phyloP scores from a whole-genome alignment of 495 filamentous ascomycete species.

The Glarea lozoyensis region DNA sequence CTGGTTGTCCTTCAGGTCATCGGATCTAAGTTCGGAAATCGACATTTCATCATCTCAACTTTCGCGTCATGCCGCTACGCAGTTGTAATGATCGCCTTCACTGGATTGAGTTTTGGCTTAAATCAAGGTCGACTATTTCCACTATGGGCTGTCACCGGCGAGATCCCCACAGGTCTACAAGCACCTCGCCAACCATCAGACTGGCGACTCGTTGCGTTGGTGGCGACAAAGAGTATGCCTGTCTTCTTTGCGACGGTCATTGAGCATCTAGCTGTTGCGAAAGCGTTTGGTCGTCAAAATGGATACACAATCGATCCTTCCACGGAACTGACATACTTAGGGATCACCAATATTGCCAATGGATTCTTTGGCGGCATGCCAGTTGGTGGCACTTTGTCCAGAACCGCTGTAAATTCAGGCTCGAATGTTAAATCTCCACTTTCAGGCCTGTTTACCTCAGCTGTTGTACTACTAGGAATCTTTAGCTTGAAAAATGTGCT shows the following conservation, averaged over 20 bases:
- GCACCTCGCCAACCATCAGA: constrained; percentile 28
- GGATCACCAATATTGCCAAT: constrained; percentile 39
- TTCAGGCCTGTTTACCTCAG: constrained; percentile 34
- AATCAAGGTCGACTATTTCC: constrained; percentile 30
- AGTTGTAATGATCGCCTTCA: constrained; percentile 36
- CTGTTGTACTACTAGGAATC: constrained; percentile 37
- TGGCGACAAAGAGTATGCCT: constrained; percentile 30
- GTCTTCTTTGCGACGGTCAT: constrained; percentile 36
- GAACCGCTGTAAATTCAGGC: constrained; percentile 41
- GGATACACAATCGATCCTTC: constrained; percentile 38
- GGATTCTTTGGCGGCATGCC: constrained; percentile 40
- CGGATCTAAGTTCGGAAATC: constrained; percentile 37
- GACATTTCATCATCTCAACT: constrained; percentile 32
- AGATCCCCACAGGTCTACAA: constrained; percentile 35
- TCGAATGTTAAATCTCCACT: constrained; percentile 28
- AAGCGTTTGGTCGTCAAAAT: constrained; percentile 37
- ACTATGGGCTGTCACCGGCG: constrained; percentile 31
- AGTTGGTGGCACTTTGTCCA: constrained; percentile 38
- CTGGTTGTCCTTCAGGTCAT: constrained; percentile 33
- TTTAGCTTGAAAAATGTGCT: constrained; percentile 38
- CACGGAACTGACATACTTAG: constrained; percentile 40
- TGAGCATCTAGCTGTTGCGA: constrained; percentile 40
- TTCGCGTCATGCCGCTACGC: constrained; percentile 36
- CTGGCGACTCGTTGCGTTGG: constrained; percentile 26
- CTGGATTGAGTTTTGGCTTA: constrained; percentile 36